These are phyloP conservation scores for Fusarium fujikuroi DNA, from an alignment of 2,329 filamentous ascomycete species.

Conservation along the genomic window DNA sequence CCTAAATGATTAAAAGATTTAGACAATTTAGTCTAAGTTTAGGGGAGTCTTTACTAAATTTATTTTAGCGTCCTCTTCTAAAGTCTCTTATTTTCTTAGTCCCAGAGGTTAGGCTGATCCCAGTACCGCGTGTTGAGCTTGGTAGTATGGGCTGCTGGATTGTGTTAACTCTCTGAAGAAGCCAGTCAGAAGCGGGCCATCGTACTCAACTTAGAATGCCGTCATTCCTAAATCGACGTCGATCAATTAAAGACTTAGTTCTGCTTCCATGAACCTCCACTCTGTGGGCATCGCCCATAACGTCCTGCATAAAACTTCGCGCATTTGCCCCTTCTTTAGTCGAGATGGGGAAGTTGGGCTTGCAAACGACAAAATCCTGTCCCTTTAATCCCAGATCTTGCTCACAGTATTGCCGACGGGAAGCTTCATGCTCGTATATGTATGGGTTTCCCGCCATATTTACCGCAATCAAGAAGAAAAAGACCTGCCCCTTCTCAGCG, in stretches of 20 bases:
- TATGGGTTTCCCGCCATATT: neutral
- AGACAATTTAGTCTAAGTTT: neutral
- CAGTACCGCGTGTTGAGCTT: neutral
- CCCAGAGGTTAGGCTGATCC: neutral
- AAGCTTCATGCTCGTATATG: neutral
- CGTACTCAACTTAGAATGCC: too few species aligned
- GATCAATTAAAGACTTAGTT: neutral
- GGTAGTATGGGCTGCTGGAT: neutral
- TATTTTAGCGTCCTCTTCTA: neutral
- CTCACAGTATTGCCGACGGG: neutral
- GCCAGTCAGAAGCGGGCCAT: neutral
- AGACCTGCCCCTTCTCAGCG: neutral
- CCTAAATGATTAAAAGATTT: neutral
- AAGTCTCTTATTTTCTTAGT: neutral
- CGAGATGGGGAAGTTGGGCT: neutral
- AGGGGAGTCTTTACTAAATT: neutral
- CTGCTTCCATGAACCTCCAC: neutral
- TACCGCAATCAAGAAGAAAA: neutral
- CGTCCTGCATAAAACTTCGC: neutral
- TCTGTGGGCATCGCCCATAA: neutral
- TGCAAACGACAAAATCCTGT: neutral
- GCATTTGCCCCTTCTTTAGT: neutral
- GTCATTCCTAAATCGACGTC: neutral
- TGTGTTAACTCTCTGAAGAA: neutral
- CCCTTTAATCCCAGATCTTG: too few species aligned